Base-by-base conservation (phyloP, 2,329 filamentous ascomycete genomes). In the Cadophora gregata region DNA sequence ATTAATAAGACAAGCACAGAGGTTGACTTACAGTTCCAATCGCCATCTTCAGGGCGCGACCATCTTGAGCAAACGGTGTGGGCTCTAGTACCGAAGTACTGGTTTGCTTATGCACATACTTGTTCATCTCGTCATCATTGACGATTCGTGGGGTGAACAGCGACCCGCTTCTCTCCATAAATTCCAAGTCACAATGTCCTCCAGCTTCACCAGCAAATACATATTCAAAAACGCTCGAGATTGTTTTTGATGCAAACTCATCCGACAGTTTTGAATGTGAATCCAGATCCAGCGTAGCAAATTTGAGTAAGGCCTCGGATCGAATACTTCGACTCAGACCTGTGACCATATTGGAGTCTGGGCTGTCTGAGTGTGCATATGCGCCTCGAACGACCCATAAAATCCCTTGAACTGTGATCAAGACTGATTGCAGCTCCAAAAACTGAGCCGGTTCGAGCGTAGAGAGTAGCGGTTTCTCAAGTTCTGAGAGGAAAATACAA, bases 301-400 rank as follows among this genome's bases (percentile, higher is more conserved):
- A 75, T 45, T 71, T 73, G 2, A 75, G 68, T 19, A 72, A 24
- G 1, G 68, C 74, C 53, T 75, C 74, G 6, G 71, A 73, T 6
- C 74, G 71, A 38, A 75, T 69, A 45, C 67, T 75, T 67, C 75
- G 65, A 64, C 73, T 71, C 42, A 77, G 59, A 33, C 76, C 73
- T 14, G 74, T 66, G 29, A 77, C 62, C 72, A 75, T 72, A 21
- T 75, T 75, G 1, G 62, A 38, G 29, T 72, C 70, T 24, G 75
- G 75, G 47, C 71, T 70, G 9, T 55, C 59, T 48, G 74, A 69
- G 51, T 76, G 75, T 72, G 66, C 78, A 53, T 82, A 79, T 4
- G 80, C 81, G 2, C 80, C 81, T 0, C 76, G 75, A 0, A 82
- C 83, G 12, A 86, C 69, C 84, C 85, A 88, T 0, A 87, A 63